A percentile compares a stretch with the other conserved stretches of the same genome.
These are phyloP conservation scores for Picochlorum costavermella DNA, from an alignment of 139 green algal species.

Conservation along the genomic window DNA sequence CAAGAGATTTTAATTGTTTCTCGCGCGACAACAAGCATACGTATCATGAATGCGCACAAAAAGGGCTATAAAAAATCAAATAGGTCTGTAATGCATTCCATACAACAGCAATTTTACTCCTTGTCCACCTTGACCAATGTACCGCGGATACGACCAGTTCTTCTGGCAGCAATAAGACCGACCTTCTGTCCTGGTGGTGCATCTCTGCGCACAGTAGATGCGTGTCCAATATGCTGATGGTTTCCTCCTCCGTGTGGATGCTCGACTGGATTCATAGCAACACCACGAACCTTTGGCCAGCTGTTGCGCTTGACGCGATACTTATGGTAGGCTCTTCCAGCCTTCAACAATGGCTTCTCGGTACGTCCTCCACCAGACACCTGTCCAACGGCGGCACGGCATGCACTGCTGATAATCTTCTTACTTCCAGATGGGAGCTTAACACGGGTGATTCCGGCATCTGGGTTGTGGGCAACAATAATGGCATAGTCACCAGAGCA, in stretches of 20 bases:
- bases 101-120: conserved; percentile 21
- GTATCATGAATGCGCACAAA: neutral
- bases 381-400: conserved; percentile 92
- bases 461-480: conserved; percentile 95
- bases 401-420: conserved; percentile 90
- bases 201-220: conserved; percentile 86
- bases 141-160: conserved; percentile 51
- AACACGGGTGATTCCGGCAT: conserved; percentile 92
- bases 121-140: conserved; percentile 35
- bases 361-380: conserved; percentile 94
- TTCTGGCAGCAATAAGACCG: conserved; percentile 75
- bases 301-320: conserved; percentile 95
- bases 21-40: too few species aligned
- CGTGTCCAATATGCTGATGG: conserved; percentile 99
- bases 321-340: conserved; percentile 90
- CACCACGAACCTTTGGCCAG: conserved; percentile 90
- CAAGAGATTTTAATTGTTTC: too few species aligned
- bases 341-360: conserved; percentile 99
- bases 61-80: neutral
- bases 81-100: neutral
- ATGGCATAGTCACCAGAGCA: conserved; percentile 96
- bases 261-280: conserved; percentile 99
- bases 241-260: conserved; percentile 99
- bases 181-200: conserved; percentile 73
- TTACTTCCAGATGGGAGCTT: conserved; percentile 98